A percentile compares a stretch with the other conserved stretches of the same genome.
phyloP scores from a whole-genome alignment of 768 basidiomycete species.

The Suillus subalutaceus region DNA sequence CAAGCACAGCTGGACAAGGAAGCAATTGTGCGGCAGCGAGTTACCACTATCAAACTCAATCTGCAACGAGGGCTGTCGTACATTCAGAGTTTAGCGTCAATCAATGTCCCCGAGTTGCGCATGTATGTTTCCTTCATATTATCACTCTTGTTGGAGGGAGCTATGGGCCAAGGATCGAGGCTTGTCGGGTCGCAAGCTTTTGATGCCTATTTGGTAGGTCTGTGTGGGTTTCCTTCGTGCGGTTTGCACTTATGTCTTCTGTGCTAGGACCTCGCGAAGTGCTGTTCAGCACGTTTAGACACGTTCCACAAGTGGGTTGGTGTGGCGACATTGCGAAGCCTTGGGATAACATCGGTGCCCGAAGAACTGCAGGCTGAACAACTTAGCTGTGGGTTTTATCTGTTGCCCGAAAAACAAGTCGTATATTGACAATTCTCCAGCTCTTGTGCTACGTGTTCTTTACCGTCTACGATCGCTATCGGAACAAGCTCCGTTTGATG shows the following conservation, averaged over 20 bases:
- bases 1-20: constrained; percentile 86
- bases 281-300: constrained; percentile 76
- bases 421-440: constrained; percentile 40
- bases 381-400: constrained; percentile 39
- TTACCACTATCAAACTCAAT: constrained; percentile 53
- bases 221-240: not conserved
- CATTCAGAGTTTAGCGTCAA: constrained; percentile 63
- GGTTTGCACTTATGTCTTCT: constrained; percentile 3
- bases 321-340: constrained; percentile 79
- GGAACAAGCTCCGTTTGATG: constrained; percentile 81
- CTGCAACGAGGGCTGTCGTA: constrained; percentile 71
- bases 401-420: not conserved
- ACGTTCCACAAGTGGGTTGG: constrained; percentile 73
- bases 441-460: constrained; percentile 79
- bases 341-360: constrained; percentile 67
- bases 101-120: constrained; percentile 54
- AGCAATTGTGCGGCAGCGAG: constrained; percentile 60
- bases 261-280: constrained; percentile 61
- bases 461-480: constrained; percentile 82
- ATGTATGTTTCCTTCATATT: constrained; percentile 60
- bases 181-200: constrained; percentile 69
- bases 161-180: constrained; percentile 57
- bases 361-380: constrained; percentile 75
- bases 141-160: constrained; percentile 64
- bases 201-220: constrained; percentile 76